A percentile compares a stretch with the other conserved stretches of the same genome.
These are phyloP conservation scores for Aspergillus haitiensis DNA, from an alignment of 495 filamentous ascomycete species.

Conservation along the genomic window DNA sequence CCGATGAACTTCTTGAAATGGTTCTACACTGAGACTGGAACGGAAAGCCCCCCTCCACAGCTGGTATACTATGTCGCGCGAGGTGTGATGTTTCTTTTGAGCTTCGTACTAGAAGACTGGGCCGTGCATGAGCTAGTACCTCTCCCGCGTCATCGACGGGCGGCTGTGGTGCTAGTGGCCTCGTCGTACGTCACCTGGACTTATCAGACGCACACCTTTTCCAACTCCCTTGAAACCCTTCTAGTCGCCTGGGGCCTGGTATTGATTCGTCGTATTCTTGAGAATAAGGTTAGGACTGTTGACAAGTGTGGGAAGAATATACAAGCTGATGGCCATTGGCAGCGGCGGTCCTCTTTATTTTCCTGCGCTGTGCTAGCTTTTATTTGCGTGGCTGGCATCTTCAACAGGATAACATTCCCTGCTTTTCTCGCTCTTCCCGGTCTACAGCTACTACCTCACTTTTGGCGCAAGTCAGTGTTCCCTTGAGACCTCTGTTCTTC, in stretches of 20 bases:
- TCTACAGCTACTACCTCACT: constrained; percentile 79
- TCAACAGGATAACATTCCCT: constrained; percentile 96
- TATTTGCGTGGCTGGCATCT: constrained; percentile 78
- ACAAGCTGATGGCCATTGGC: constrained; percentile 28
- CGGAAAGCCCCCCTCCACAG: constrained; percentile 58
- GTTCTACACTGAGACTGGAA: constrained; percentile 69
- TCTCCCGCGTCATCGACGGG: constrained; percentile 66
- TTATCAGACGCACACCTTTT: constrained; percentile 97
- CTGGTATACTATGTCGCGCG: constrained; percentile 87
- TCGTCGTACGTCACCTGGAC: constrained; percentile 99
- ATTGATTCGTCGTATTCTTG: constrained; percentile 78
- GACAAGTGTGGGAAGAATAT: constrained; percentile 3
- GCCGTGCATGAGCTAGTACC: constrained; percentile 87
- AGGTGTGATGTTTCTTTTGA: constrained; percentile 84
- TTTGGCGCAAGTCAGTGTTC: constrained; percentile 67
- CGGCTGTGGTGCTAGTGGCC: constrained; percentile 76
- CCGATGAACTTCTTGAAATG: constrained; percentile 89
- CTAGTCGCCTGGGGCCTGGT: constrained; percentile 89
- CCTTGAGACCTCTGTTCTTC: neutral
- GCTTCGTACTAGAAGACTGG: constrained; percentile 97
- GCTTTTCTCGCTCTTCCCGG: constrained; percentile 83
- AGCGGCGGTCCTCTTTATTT: constrained; percentile 72
- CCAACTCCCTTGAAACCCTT: constrained; percentile 93
- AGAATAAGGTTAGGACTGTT: constrained; percentile 60
- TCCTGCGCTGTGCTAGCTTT: constrained; percentile 75